phyloP scores from a whole-genome alignment of 345 rosid species.

The Mangifera indica region DNA sequence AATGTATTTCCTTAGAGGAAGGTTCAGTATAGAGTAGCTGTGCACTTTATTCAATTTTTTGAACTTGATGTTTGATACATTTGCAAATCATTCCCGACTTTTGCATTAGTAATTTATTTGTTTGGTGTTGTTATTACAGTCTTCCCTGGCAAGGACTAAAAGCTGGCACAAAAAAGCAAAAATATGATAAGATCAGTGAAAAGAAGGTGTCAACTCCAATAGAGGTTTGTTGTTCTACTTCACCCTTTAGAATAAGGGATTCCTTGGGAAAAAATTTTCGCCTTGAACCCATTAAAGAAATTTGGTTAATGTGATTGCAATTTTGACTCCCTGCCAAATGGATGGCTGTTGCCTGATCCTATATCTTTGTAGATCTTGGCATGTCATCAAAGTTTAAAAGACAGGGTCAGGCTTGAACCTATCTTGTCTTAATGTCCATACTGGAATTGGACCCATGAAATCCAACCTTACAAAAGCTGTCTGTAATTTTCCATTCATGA shows the following conservation, averaged over 20 bases:
- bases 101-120: slow-evolving; percentile 22
- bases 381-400: background rate
- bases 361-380: background rate
- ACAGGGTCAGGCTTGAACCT: background rate
- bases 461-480: background rate
- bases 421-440: background rate
- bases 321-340: slow-evolving; percentile 6
- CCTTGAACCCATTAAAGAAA: slow-evolving; percentile 13
- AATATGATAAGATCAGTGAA: slow-evolving; percentile 80
- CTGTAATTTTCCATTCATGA: background rate
- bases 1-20: slow-evolving; percentile 85
- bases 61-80: slow-evolving; percentile 14
- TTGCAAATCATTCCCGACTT: background rate
- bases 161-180: slow-evolving; percentile 91
- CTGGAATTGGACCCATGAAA: background rate
- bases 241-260: background rate
- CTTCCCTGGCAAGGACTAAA: slow-evolving; percentile 90
- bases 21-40: slow-evolving; percentile 38
- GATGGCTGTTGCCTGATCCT: slow-evolving; percentile 14
- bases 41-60: slow-evolving; percentile 8
- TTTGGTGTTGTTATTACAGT: slow-evolving; percentile 38
- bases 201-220: slow-evolving; percentile 82
- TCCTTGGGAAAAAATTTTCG: slow-evolving; percentile 1
- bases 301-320: background rate
- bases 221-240: slow-evolving; percentile 47